Evolutionary conservation across 2,329 filamentous ascomycete species (phyloP).

Genomic region (Mycosphaerella arachidis): DNA sequence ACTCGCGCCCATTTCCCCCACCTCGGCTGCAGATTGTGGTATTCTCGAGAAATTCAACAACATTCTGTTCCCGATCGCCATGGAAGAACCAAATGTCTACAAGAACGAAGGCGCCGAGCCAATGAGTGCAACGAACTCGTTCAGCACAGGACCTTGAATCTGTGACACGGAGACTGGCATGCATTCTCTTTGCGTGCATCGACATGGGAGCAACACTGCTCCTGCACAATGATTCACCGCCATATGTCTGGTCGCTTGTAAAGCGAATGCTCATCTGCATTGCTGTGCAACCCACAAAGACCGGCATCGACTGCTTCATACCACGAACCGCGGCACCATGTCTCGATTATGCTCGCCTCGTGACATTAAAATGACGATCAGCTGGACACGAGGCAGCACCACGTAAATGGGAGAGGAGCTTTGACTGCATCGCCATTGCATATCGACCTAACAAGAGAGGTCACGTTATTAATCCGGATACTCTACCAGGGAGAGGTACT

Average conservation of each 20-base stretch:
- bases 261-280: too few relatives aligned
- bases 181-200: too few relatives aligned
- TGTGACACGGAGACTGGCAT: too few relatives aligned
- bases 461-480: neutral
- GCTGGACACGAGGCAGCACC: neutral
- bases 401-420: neutral
- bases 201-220: too few relatives aligned
- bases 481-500: neutral
- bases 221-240: too few relatives aligned
- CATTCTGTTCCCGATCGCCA: slow-evolving; percentile 28
- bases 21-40: slow-evolving; percentile 66
- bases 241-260: too few relatives aligned
- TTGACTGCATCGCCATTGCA: neutral
- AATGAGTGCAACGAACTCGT: slow-evolving; percentile 24
- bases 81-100: slow-evolving; percentile 22
- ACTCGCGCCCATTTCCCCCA: slow-evolving; percentile 68
- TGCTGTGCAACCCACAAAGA: too few relatives aligned
- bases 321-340: neutral
- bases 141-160: slow-evolving; percentile 9
- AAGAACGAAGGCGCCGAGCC: slow-evolving; percentile 22
- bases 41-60: slow-evolving; percentile 59
- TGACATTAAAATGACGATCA: neutral
- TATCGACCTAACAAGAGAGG: neutral
- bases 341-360: neutral
- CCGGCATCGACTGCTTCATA: too few relatives aligned